These are phyloP conservation scores for Dryas drummondii DNA, from an alignment of 306 rosid genomes.

Conservation along the genomic window DNA sequence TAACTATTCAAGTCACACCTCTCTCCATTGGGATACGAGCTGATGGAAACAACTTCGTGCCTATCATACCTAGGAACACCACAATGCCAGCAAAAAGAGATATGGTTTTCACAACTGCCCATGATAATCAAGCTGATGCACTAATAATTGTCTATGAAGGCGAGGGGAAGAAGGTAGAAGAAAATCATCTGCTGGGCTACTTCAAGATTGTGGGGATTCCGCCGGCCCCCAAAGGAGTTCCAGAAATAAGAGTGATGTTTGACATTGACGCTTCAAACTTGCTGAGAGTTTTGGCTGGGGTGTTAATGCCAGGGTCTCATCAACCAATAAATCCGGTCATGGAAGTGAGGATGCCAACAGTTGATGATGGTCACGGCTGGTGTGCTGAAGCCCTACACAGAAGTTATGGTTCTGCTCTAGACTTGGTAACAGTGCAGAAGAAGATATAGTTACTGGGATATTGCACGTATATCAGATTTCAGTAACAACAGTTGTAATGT, in stretches of 20 bases:
- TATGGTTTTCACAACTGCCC: slow-evolving; percentile 59
- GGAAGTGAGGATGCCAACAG: slow-evolving; percentile 87
- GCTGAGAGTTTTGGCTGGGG: slow-evolving; percentile 65
- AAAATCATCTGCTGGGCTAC: slow-evolving; percentile 74
- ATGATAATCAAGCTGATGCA: slow-evolving; percentile 74
- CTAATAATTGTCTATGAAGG: slow-evolving; percentile 79
- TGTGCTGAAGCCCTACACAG: slow-evolving; percentile 67
- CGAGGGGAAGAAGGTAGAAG: slow-evolving; percentile 52
- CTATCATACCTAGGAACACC: slow-evolving; percentile 70
- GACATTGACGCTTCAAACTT: slow-evolving; percentile 71
- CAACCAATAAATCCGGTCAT: slow-evolving; percentile 53
- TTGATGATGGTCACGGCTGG: slow-evolving; percentile 91
- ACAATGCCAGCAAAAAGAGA: slow-evolving; percentile 77
- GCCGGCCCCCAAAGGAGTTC: slow-evolving; percentile 57
- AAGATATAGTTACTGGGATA: slow-evolving; percentile 29
- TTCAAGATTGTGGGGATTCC: slow-evolving; percentile 82
- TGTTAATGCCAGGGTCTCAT: slow-evolving; percentile 56
- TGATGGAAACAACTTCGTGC: slow-evolving; percentile 57
- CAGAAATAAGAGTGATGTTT: slow-evolving; percentile 73
- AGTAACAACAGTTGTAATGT: neutral
- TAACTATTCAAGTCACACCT: slow-evolving; percentile 77
- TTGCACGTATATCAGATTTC: neutral
- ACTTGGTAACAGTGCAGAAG: slow-evolving; percentile 54
- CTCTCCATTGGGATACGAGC: slow-evolving; percentile 80
- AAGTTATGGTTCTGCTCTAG: slow-evolving; percentile 56